Conservation (phyloP, 2,329 filamentous ascomycete genomes). For the Paraconiothyrium brasiliense region DNA sequence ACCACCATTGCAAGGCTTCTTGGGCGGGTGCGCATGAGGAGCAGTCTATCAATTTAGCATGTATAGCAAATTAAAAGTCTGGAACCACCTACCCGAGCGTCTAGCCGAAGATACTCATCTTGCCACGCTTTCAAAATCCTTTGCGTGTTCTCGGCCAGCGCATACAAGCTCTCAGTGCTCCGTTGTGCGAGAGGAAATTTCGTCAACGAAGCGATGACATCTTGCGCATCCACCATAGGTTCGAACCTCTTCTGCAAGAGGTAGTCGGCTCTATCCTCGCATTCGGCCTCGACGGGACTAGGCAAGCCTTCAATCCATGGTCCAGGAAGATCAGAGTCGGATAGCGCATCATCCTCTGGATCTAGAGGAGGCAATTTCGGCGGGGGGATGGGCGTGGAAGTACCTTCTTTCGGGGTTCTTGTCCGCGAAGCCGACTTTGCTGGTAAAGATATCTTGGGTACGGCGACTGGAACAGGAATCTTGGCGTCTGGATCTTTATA, state of each 20-base stretch:
- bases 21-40: conserved; percentile 59
- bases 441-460: conserved; percentile 35
- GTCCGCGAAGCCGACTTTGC: conserved; percentile 37
- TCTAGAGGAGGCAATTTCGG: conserved; percentile 39
- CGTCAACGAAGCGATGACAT: conserved; percentile 54
- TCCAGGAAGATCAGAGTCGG: conserved; percentile 48
- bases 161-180: conserved; percentile 63
- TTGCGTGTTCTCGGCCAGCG: conserved; percentile 64
- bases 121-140: conserved; percentile 64
- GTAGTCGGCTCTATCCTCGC: conserved; percentile 53
- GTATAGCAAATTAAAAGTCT: neutral
- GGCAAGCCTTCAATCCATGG: conserved; percentile 44
- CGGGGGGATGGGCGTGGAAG: conserved; percentile 35
- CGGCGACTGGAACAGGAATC: conserved; percentile 14
- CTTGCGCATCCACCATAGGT: conserved; percentile 54
- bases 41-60: conserved; percentile 54
- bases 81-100: conserved; percentile 49
- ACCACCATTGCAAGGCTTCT: conserved; percentile 61
- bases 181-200: conserved; percentile 54
- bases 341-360: conserved; percentile 46
- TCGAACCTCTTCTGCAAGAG: conserved; percentile 52
- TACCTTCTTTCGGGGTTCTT: conserved; percentile 38
- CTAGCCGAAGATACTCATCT: conserved; percentile 67
- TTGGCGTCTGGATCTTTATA: conserved; percentile 19
- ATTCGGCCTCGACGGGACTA: conserved; percentile 43